Conservation (phyloP, 106 monocot species). For the Cymbidium sinense region DNA sequence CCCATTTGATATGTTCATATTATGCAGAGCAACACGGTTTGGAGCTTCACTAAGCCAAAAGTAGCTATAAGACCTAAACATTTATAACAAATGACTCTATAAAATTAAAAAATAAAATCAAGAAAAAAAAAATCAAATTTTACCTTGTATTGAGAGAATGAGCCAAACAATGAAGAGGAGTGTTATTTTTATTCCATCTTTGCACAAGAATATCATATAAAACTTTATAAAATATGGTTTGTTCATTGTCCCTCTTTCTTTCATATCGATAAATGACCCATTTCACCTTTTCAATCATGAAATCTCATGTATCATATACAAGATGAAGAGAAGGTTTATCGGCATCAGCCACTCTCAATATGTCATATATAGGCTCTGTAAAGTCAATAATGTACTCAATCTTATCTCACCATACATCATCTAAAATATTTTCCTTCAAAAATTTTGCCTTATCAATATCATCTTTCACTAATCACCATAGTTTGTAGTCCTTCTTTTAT, state of each 20-base stretch:
- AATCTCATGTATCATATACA: too few relatives aligned
- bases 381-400: constrained; percentile 19
- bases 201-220: too few relatives aligned
- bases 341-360: constrained; percentile 7
- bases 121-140: neutral
- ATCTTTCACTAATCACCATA: neutral
- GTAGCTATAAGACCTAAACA: constrained; percentile 16
- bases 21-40: constrained; percentile 13
- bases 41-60: constrained; percentile 8
- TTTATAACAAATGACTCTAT: neutral
- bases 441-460: constrained; percentile 1
- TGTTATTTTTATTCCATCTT: too few relatives aligned
- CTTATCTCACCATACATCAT: constrained; percentile 14
- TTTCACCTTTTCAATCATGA: too few relatives aligned
- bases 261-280: too few relatives aligned
- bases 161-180: too few relatives aligned
- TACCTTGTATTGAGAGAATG: neutral
- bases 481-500: too few relatives aligned
- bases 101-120: constrained; percentile 1
- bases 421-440: constrained; percentile 14
- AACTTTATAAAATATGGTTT: too few relatives aligned
- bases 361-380: constrained; percentile 18
- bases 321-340: neutral
- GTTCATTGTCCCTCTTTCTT: too few relatives aligned
- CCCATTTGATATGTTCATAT: constrained; percentile 8